phyloP scores from a whole-genome alignment of 192 early-diverging fungal species.

The Rhizoclosmatium sp. region DNA sequence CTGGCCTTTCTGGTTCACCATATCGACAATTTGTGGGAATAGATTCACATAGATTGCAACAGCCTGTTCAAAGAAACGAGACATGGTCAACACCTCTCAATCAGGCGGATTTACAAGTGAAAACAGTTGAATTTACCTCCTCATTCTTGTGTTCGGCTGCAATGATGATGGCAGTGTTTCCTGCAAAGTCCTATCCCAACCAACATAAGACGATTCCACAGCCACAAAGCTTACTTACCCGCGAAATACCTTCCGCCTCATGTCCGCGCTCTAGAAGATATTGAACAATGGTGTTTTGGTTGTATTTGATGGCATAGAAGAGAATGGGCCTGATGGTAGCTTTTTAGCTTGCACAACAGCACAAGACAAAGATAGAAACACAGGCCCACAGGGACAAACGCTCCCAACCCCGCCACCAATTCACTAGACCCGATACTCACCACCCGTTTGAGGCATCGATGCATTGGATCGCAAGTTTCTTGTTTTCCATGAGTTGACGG shows the following conservation, averaged over 20 bases:
- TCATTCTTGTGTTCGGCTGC: slow-evolving; percentile 55
- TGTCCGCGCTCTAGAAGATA: slow-evolving; percentile 55
- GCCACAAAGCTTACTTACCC: slow-evolving; percentile 12
- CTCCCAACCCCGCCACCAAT: neutral
- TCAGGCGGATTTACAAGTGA: slow-evolving; percentile 7
- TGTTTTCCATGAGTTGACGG: slow-evolving; percentile 39
- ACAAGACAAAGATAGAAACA: slow-evolving; percentile 8
- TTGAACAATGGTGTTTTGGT: slow-evolving; percentile 52
- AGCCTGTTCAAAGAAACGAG: slow-evolving; percentile 32
- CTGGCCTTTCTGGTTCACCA: slow-evolving; percentile 52
- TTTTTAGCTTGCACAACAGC: neutral
- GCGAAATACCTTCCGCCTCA: slow-evolving; percentile 41
- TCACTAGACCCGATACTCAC: slow-evolving; percentile 10
- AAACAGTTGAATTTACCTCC: slow-evolving; percentile 25
- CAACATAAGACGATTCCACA: neutral
- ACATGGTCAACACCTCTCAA: too few relatives aligned
- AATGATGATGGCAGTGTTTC: slow-evolving; percentile 57
- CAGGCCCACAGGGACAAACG: neutral
- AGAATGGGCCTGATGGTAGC: slow-evolving; percentile 48
- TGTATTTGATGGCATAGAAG: slow-evolving; percentile 61
- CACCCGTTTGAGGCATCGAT: slow-evolving; percentile 56
- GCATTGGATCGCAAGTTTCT: slow-evolving; percentile 49
- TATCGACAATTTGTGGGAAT: slow-evolving; percentile 49
- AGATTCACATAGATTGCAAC: slow-evolving; percentile 37
- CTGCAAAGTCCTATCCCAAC: slow-evolving; percentile 49